Conservation (phyloP, 164 flowering plant species). For the Piper longum region DNA sequence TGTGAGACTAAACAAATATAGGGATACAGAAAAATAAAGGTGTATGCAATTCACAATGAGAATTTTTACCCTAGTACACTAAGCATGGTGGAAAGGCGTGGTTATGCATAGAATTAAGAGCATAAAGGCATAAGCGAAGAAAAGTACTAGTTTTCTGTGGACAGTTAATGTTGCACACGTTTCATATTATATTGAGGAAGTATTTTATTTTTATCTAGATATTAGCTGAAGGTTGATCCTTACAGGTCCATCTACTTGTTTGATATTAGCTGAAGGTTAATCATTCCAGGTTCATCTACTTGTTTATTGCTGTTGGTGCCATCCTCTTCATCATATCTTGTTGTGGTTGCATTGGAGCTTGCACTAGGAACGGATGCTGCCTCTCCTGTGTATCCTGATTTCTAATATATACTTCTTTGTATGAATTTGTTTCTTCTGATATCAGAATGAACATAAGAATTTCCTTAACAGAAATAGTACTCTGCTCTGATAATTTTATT, state of each 20-base stretch:
- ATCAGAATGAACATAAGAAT: not conserved
- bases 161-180: not conserved
- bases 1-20: too few species aligned
- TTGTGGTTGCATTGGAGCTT: constrained; percentile 76
- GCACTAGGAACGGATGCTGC: constrained; percentile 73
- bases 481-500: constrained; percentile 54
- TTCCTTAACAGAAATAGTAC: constrained; percentile 28
- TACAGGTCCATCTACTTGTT: not conserved
- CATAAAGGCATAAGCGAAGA: too few species aligned
- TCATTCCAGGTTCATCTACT: constrained; percentile 76
- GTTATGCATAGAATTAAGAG: too few species aligned
- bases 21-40: too few species aligned
- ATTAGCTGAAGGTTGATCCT: not conserved
- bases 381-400: constrained; percentile 75
- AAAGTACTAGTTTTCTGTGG: too few species aligned
- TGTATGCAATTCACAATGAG: too few species aligned
- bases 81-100: too few species aligned
- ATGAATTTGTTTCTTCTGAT: not conserved
- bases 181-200: not conserved
- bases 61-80: too few species aligned
- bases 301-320: constrained; percentile 70
- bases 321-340: constrained; percentile 70
- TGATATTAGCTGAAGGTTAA: not conserved
- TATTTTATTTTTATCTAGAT: not conserved
- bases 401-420: not conserved